These are phyloP conservation scores for Candida gigantensis DNA, from an alignment of 1,139 yeast genomes.

Conservation along the genomic window DNA sequence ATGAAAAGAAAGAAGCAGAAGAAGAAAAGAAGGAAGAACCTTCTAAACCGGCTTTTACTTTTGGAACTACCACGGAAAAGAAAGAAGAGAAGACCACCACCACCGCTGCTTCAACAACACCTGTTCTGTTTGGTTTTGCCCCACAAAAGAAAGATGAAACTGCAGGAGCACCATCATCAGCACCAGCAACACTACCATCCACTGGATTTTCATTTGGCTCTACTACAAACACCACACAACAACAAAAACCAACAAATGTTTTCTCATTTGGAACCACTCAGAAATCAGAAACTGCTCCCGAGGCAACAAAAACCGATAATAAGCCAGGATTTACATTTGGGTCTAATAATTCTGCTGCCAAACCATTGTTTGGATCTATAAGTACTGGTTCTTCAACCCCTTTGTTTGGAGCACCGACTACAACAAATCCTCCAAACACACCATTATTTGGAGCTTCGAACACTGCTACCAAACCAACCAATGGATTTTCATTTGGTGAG, in stretches of 20 bases:
- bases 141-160: conserved; percentile 1
- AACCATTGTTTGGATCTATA: conserved; percentile 3
- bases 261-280: conserved; percentile 5
- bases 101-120: neutral
- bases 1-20: conserved; percentile 1
- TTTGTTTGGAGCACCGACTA: conserved; percentile 16
- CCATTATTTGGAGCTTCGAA: neutral
- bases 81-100: too few species aligned
- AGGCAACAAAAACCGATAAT: neutral
- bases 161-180: too few species aligned
- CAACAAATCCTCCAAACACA: conserved; percentile 14
- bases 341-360: conserved; percentile 1
- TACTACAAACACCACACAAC: neutral
- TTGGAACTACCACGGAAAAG: conserved; percentile 7
- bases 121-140: conserved; percentile 4
- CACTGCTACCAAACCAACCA: conserved; percentile 2
- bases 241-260: conserved; percentile 1
- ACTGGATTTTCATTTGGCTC: neutral
- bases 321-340: conserved; percentile 8
- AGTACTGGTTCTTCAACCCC: conserved; percentile 15
- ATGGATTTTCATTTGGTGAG: conserved; percentile 26
- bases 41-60: conserved; percentile 16
- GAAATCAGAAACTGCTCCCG: neutral
- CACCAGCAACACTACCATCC: neutral
- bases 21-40: conserved; percentile 8